phyloP scores from a whole-genome alignment of 139 green algal genomes.

The Klebsormidium nitens region DNA sequence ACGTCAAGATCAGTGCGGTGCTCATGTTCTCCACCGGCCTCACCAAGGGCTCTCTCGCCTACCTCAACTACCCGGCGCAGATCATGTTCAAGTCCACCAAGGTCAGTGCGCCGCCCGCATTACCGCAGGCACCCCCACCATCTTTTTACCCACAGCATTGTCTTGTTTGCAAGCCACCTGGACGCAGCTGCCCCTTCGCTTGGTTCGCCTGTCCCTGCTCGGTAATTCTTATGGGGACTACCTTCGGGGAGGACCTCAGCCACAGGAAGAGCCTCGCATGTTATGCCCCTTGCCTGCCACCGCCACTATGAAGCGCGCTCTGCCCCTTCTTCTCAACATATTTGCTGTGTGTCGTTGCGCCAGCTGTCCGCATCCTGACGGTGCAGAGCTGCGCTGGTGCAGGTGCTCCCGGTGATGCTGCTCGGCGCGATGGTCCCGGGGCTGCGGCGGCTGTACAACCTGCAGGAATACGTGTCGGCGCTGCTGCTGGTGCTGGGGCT shows the following conservation, averaged over 20 bases:
- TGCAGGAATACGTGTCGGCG: constrained; percentile 11
- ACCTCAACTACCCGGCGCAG: constrained; percentile 33
- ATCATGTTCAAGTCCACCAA: constrained; percentile 32
- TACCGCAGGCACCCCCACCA: background rate
- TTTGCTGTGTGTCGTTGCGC: too few relatives aligned
- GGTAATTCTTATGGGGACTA: too few relatives aligned
- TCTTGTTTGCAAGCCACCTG: background rate
- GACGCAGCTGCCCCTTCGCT: too few relatives aligned
- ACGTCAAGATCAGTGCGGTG: constrained; percentile 15
- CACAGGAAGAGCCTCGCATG: too few relatives aligned
- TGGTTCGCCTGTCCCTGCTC: too few relatives aligned
- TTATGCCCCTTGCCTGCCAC: too few relatives aligned
- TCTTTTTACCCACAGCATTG: background rate
- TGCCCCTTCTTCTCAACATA: too few relatives aligned
- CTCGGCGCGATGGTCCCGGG: constrained; percentile 15
- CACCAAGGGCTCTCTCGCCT: constrained; percentile 24
- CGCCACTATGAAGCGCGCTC: too few relatives aligned
- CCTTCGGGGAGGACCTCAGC: too few relatives aligned
- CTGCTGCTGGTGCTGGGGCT: constrained; percentile 19
- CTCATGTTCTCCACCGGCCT: constrained; percentile 9
- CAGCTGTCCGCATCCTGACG: too few relatives aligned
- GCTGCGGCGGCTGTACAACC: constrained; percentile 10
- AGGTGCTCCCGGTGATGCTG: constrained; percentile 29
- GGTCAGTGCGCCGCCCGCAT: constrained; percentile 1
- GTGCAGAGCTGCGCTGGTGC: too few relatives aligned